Base-by-base conservation (phyloP, 164 flowering plant species). In the Annona cherimola region DNA sequence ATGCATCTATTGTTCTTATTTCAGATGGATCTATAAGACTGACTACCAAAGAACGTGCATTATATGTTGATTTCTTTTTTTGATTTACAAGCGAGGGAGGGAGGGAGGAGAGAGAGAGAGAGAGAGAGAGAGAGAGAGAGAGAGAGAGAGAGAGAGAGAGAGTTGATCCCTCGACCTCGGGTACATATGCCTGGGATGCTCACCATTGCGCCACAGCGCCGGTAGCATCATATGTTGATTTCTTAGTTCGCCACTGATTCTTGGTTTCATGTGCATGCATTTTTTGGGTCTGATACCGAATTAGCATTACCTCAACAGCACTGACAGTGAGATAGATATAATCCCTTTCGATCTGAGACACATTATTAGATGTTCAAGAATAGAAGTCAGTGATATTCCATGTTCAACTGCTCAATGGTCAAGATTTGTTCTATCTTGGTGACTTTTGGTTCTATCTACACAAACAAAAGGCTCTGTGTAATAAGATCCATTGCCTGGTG, bases 131-230 rank as follows among this genome's bases (percentile, higher is more conserved):
- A 78, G 70, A 45, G 68, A 61, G 43, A 26, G 63, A 61, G 63
- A 73, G 45, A 69, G 20, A 71, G 70, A 69, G 75, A 61, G 63
- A n/a, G 63, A 4, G 7, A 40, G 19, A 44, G 79, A 78, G 70
- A 45, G 68, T 71, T 66, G 73, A 41, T 70, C 81, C 60, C 41
- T 78, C 72, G 61, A 68, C 66, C 43, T 66, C 14, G 8, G 57
- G 14, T 50, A 11, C 18, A 1, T 11, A 50, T 16, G 2, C 14
- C 14, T 50, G 57, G 57, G 9, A 11, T 12, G 57, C 14, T 50
- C 57, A 50, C 57, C 57, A 9, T 16, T 16, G 14, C 57, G 14
- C 9, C 9, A 50, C 14, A 50, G 9, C 14, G 57, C 14, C 57
- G 14, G 14, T 50, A 16, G 57, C 11, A 11, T 16, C 0, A 50